A percentile compares a stretch with the other conserved stretches of the same genome.
Conservation (phyloP, 164 flowering plant species). For the Umbellularia californica region DNA sequence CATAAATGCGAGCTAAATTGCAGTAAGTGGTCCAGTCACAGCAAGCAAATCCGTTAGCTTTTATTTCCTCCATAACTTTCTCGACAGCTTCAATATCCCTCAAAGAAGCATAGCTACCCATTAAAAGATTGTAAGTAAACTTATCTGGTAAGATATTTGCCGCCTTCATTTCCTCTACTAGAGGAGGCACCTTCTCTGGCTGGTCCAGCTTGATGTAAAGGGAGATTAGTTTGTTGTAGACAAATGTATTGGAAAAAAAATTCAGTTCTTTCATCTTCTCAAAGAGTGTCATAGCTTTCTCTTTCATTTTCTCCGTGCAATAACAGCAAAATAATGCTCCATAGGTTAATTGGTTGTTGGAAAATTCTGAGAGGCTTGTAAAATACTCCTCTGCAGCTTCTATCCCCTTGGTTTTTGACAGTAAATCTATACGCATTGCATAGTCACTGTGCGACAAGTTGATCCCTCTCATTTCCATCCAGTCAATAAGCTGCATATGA, state of each 20-base stretch:
- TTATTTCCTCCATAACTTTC: constrained; percentile 42
- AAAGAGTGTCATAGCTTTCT: constrained; percentile 53
- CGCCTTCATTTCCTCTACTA: constrained; percentile 54
- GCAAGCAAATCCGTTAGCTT: constrained; percentile 12
- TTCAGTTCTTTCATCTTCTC: constrained; percentile 46
- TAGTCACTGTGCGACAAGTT: constrained; percentile 28
- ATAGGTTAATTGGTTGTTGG: constrained; percentile 34
- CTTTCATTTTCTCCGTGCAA: constrained; percentile 39
- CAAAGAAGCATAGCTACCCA: constrained; percentile 43
- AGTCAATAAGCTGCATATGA: constrained; percentile 53
- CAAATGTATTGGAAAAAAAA: constrained; percentile 21
- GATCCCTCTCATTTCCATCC: constrained; percentile 59
- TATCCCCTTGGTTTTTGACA: constrained; percentile 47
- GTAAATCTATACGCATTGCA: constrained; percentile 51
- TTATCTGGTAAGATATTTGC: constrained; percentile 24
- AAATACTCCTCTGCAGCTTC: constrained; percentile 61
- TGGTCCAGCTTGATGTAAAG: constrained; percentile 40
- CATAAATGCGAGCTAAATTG: constrained; percentile 51
- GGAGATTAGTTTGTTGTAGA: constrained; percentile 49
- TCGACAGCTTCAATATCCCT: constrained; percentile 54
- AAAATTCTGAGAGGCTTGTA: constrained; percentile 23
- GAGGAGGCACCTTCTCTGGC: constrained; percentile 51
- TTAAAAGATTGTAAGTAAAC: constrained; percentile 40
- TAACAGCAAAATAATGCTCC: constrained; percentile 69
- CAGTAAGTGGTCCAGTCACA: constrained; percentile 48